These are phyloP conservation scores for Colletotrichum eleusines DNA, from an alignment of 2,329 filamentous ascomycete species.

Conservation along the genomic window DNA sequence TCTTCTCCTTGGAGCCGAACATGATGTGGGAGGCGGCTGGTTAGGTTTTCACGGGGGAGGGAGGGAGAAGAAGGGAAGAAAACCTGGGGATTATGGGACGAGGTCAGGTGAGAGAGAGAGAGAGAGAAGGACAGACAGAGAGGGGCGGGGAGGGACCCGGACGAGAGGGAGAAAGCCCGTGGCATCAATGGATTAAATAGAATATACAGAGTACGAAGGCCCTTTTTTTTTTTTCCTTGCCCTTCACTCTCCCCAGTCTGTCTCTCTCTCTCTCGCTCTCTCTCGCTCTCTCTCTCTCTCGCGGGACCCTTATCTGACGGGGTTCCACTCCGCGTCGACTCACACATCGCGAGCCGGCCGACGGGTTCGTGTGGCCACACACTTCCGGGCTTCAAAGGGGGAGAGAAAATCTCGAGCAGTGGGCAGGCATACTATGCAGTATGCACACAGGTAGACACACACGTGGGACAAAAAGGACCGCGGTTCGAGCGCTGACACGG, in stretches of 20 bases:
- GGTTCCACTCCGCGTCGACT: conserved; percentile 40
- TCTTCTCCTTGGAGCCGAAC: conserved; percentile 40
- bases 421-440: not conserved
- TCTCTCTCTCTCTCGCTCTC: too few relatives aligned
- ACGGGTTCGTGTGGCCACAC: conserved; percentile 26
- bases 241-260: too few relatives aligned
- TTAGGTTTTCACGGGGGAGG: not conserved
- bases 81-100: too few relatives aligned
- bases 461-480: too few relatives aligned
- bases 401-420: conserved; percentile 34
- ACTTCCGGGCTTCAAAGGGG: too few relatives aligned
- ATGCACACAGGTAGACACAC: too few relatives aligned
- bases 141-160: not conserved
- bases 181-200: conserved; percentile 40
- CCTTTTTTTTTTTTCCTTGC: conserved; percentile 33
- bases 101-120: not conserved
- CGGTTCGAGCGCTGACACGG: not conserved
- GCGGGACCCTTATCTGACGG: conserved; percentile 11
- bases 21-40: conserved; percentile 4
- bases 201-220: conserved; percentile 9
- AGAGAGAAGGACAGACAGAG: not conserved
- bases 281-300: too few relatives aligned
- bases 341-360: conserved; percentile 29
- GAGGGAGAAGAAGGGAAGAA: not conserved
- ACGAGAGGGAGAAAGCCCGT: conserved; percentile 13